phyloP scores from a whole-genome alignment of 208 protist species.

The Leishmania tropica region DNA sequence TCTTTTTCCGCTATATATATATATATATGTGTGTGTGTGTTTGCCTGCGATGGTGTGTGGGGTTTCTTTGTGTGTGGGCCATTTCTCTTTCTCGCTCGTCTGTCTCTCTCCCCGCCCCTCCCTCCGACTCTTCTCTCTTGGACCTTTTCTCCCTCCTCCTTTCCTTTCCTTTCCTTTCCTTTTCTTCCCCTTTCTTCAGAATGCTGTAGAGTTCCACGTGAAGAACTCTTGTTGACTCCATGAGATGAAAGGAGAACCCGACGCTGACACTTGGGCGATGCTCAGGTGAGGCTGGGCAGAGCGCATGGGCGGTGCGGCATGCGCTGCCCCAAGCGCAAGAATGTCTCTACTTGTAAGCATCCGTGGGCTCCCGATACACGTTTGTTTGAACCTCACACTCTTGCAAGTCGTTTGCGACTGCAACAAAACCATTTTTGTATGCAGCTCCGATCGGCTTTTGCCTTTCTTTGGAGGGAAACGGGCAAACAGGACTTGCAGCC shows the following conservation, averaged over 20 bases:
- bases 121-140: constrained; percentile 9
- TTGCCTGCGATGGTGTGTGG: background rate
- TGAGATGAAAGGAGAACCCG: constrained; percentile 3
- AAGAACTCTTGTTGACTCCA: background rate
- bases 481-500: background rate
- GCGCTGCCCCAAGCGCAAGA: background rate
- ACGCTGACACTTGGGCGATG: background rate
- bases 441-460: background rate
- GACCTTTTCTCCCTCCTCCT: background rate
- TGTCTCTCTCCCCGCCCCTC: background rate
- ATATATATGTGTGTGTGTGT: background rate
- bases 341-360: background rate
- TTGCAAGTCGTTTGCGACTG: background rate
- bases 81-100: background rate
- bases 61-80: background rate
- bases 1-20: background rate
- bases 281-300: background rate
- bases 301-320: background rate
- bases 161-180: background rate
- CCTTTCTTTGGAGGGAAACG: background rate
- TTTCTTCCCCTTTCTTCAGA: constrained; percentile 8
- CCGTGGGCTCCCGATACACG: background rate
- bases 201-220: constrained; percentile 8
- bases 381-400: background rate
- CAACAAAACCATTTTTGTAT: background rate